Percentiles rank a stretch among this genome's conserved stretches.
Evolutionary conservation across 257 asterid genomes (phyloP).

Genomic region (Petunia axillaris): DNA sequence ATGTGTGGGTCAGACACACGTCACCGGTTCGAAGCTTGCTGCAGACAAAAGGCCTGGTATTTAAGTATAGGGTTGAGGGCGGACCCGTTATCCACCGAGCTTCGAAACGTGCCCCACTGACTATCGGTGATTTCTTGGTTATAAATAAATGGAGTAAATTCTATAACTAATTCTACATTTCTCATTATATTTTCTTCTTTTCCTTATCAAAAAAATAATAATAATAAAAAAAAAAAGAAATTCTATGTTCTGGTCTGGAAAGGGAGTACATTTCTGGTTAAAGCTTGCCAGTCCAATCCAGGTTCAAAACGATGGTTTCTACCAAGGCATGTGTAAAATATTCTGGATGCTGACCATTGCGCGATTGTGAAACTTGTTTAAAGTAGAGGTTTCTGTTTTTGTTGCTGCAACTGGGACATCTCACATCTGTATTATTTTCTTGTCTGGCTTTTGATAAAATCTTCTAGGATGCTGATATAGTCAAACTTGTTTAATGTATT

Average conservation of each 20-base stretch:
- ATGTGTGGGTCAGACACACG: no score
- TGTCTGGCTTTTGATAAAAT: not conserved
- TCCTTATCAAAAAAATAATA: no score
- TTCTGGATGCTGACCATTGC: not conserved
- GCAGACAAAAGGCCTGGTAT: no score
- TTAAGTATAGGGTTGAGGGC: no score
- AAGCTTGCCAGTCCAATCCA: not conserved
- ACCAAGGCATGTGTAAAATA: not conserved
- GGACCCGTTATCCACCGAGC: no score
- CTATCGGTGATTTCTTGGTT: no score
- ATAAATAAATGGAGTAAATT: no score
- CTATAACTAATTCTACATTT: no score
- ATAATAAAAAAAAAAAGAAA: no score
- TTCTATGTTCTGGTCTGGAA: not conserved
- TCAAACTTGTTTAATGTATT: slow-evolving; percentile 3
- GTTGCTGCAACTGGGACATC: slow-evolving; percentile 2
- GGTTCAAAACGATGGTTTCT: not conserved
- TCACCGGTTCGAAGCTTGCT: no score
- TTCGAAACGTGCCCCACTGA: no score
- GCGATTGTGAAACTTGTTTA: not conserved
- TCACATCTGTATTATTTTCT: not conserved
- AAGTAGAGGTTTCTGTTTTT: slow-evolving; percentile 2
- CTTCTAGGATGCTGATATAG: not conserved
- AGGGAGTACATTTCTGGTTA: not conserved
- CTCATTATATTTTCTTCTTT: no score